Evolutionary conservation across 2,329 filamentous ascomycete genomes (phyloP).

Genomic region (Neonectria ditissima): DNA sequence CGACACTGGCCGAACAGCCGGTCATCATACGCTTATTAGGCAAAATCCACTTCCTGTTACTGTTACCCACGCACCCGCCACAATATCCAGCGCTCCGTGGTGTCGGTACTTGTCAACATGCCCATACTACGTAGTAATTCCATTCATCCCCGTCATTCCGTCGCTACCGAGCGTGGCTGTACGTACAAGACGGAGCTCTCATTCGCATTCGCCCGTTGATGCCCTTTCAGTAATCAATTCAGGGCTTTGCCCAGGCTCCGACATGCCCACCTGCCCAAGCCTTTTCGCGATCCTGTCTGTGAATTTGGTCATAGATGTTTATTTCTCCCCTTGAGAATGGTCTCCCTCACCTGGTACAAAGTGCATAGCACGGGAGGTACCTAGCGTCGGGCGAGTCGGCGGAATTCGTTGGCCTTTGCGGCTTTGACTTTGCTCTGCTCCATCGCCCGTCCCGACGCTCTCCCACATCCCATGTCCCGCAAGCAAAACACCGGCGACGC

Average conservation of each 20-base stretch:
- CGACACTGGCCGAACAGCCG: slow-evolving; percentile 21
- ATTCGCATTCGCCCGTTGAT: slow-evolving; percentile 5
- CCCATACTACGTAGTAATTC: background rate
- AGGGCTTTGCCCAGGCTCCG: background rate
- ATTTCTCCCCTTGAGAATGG: background rate
- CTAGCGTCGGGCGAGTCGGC: background rate
- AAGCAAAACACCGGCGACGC: slow-evolving; percentile 14
- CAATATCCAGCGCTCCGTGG: background rate
- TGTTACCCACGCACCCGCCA: slow-evolving; percentile 6
- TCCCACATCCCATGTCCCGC: slow-evolving; percentile 22
- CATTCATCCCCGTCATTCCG: slow-evolving; percentile 13
- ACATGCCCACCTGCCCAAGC: background rate
- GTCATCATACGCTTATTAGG: background rate
- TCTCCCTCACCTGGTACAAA: background rate
- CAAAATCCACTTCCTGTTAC: slow-evolving; percentile 10
- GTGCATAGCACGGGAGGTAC: too few species aligned
- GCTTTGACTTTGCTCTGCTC: slow-evolving; percentile 8
- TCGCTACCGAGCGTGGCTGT: slow-evolving; percentile 10
- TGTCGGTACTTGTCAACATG: slow-evolving; percentile 15
- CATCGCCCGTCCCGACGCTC: slow-evolving; percentile 6
- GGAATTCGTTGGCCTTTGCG: background rate
- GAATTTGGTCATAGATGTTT: background rate
- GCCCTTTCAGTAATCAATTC: background rate
- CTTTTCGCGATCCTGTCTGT: background rate
- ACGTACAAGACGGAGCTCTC: slow-evolving; percentile 8